Evolutionary conservation across 2,329 filamentous ascomycete species (phyloP).

Genomic region (Colletotrichum sp.): DNA sequence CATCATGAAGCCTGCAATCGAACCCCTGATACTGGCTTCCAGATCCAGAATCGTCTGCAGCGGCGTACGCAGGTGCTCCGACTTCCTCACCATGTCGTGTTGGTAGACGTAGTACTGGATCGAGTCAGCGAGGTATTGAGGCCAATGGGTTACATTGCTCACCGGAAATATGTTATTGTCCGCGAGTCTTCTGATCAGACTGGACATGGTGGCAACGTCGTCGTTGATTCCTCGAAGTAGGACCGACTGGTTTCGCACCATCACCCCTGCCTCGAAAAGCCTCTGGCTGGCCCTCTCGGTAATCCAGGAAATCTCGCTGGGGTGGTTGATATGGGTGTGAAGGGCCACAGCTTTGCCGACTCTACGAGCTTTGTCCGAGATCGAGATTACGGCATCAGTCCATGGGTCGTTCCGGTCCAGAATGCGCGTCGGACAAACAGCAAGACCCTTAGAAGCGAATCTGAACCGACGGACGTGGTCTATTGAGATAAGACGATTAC

Average conservation of each 20-base stretch:
- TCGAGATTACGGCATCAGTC: conserved; percentile 54
- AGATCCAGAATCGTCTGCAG: conserved; percentile 63
- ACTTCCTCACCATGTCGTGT: conserved; percentile 64
- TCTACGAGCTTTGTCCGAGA: conserved; percentile 54
- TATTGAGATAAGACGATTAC: conserved; percentile 59
- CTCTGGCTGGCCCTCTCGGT: conserved; percentile 54
- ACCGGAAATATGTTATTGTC: conserved; percentile 64
- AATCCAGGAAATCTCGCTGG: conserved; percentile 67
- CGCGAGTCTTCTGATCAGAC: conserved; percentile 57
- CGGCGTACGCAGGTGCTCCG: conserved; percentile 68
- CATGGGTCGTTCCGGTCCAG: conserved; percentile 58
- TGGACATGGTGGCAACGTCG: conserved; percentile 54
- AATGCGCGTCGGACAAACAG: conserved; percentile 62
- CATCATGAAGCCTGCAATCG: conserved; percentile 67
- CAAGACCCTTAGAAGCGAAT: conserved; percentile 67
- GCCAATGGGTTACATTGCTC: not conserved
- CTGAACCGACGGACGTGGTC: conserved; percentile 64
- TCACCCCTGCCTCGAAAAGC: conserved; percentile 56
- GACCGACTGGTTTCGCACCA: conserved; percentile 63
- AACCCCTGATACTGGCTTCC: conserved; percentile 62
- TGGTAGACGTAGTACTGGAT: conserved; percentile 70
- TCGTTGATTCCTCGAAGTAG: conserved; percentile 66
- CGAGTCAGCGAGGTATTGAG: not conserved
- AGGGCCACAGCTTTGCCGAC: conserved; percentile 65
- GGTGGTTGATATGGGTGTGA: conserved; percentile 71